A percentile compares a stretch with the other conserved stretches of the same genome.
Conservation (phyloP, 345 rosid genomes). For the Pistacia integerrima region DNA sequence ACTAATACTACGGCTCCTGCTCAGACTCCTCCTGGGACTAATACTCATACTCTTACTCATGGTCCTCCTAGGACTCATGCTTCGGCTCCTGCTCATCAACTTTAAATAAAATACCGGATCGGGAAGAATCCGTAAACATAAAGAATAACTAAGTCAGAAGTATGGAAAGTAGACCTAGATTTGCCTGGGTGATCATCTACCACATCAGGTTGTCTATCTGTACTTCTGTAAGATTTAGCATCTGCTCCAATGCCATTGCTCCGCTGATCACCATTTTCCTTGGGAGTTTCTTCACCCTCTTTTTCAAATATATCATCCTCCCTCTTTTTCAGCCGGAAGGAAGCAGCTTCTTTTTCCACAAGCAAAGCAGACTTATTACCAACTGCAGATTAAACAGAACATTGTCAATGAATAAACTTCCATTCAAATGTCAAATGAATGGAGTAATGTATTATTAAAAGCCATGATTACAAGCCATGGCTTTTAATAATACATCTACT, state of each 20-base stretch:
- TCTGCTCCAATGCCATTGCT: slow-evolving; percentile 54
- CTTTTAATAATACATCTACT: no score
- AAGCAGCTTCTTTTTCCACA: slow-evolving; percentile 48
- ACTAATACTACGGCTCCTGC: slow-evolving; percentile 69
- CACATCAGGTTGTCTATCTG: slow-evolving; percentile 77
- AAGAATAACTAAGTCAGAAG: slow-evolving; percentile 44
- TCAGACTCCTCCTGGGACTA: slow-evolving; percentile 72
- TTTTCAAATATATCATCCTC: slow-evolving; percentile 46
- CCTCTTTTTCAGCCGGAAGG: slow-evolving; percentile 38
- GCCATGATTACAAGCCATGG: neutral
- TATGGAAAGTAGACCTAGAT: slow-evolving; percentile 74
- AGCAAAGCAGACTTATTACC: slow-evolving; percentile 40
- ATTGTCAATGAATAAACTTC: neutral
- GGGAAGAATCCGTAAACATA: slow-evolving; percentile 44
- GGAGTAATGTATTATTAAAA: neutral
- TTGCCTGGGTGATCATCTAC: slow-evolving; percentile 80
- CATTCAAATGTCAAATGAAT: slow-evolving; percentile 1
- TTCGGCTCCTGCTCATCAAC: slow-evolving; percentile 88
- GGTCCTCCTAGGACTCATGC: slow-evolving; percentile 83
- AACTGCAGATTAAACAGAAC: slow-evolving; percentile 28
- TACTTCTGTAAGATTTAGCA: slow-evolving; percentile 53
- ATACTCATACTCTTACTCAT: slow-evolving; percentile 77
- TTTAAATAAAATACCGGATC: slow-evolving; percentile 48
- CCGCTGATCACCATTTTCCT: slow-evolving; percentile 61
- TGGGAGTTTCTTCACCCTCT: slow-evolving; percentile 46